These are phyloP conservation scores for Tetrastigma voinierianum DNA, from an alignment of 164 flowering plant genomes.

Conservation along the genomic window DNA sequence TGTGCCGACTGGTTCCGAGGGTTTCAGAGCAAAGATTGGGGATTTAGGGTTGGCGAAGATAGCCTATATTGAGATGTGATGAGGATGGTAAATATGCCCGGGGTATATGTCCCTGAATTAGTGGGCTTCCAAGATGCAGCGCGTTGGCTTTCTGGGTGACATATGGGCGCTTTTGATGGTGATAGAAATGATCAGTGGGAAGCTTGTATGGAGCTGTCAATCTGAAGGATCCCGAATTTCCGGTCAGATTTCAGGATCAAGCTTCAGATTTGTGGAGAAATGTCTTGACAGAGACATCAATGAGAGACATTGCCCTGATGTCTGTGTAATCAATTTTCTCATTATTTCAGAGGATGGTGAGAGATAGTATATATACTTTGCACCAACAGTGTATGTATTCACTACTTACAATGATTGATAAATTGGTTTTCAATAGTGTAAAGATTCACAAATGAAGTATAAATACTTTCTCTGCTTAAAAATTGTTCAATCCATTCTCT, in stretches of 20 bases:
- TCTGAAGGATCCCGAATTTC: background rate
- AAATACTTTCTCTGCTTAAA: too few species aligned
- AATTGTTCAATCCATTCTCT: too few species aligned
- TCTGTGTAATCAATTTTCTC: too few species aligned
- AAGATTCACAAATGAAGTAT: too few species aligned
- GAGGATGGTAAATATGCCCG: background rate
- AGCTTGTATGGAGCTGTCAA: background rate
- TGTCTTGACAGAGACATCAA: background rate
- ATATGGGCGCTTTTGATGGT: background rate
- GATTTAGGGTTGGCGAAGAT: background rate
- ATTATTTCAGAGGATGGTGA: too few species aligned
- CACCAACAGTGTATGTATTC: too few species aligned
- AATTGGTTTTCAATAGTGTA: too few species aligned
- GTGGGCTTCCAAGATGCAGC: background rate
- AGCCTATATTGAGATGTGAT: too few species aligned
- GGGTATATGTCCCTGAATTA: constrained; percentile 1
- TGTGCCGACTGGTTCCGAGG: background rate
- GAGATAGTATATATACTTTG: too few species aligned
- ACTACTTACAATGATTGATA: too few species aligned
- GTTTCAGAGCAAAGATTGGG: background rate
- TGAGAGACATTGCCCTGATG: too few species aligned
- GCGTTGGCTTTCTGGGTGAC: background rate
- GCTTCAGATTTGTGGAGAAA: background rate
- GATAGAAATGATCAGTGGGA: background rate
- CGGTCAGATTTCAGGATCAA: too few species aligned